Conservation (phyloP, 2,329 filamentous ascomycete species). For the Pyrenophora seminiperda region DNA sequence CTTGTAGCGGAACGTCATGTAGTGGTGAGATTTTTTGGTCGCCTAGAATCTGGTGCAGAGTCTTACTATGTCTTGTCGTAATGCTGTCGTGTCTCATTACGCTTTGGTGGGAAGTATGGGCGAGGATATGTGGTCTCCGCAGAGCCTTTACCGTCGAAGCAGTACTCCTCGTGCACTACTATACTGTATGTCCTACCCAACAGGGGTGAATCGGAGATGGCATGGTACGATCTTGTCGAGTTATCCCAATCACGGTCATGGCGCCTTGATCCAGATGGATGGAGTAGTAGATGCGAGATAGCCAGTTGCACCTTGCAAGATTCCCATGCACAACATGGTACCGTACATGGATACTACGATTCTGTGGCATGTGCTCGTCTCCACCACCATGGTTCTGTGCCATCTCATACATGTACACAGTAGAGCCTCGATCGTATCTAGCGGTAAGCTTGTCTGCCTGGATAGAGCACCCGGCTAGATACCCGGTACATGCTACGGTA, state of each 20-base stretch:
- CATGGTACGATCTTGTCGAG: neutral
- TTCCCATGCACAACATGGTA: neutral
- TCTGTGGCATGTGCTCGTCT: neutral
- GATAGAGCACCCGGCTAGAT: too few relatives aligned
- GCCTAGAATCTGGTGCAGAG: neutral
- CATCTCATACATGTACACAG: too few relatives aligned
- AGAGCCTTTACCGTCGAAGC: neutral
- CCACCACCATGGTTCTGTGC: neutral
- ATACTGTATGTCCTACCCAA: neutral
- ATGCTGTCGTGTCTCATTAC: neutral
- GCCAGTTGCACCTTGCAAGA: neutral
- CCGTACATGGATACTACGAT: neutral
- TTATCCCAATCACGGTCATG: neutral
- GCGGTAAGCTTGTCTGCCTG: too few relatives aligned
- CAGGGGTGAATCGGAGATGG: neutral
- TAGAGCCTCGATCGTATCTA: neutral
- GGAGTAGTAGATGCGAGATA: neutral
- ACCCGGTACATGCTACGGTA: too few relatives aligned
- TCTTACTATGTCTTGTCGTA: neutral
- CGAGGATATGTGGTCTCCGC: neutral
- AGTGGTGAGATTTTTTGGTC: neutral
- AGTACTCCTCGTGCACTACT: neutral
- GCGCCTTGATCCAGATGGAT: neutral
- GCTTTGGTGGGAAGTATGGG: neutral
- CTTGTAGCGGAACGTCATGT: neutral